phyloP scores from a whole-genome alignment of 116 monocot genomes.

The Trichopus zeylanicus region DNA sequence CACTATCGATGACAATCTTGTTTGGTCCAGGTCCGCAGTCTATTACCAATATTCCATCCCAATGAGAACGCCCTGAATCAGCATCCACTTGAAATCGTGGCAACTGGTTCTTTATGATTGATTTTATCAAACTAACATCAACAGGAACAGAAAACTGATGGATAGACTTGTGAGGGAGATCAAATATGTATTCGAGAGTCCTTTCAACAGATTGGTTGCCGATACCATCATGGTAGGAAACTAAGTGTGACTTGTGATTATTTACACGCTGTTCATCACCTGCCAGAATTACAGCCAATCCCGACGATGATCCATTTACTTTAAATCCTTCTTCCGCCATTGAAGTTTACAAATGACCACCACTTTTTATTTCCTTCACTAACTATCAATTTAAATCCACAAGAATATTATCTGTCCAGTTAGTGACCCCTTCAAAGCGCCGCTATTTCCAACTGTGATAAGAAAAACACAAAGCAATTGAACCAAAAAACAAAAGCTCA shows the following conservation, averaged over 20 bases:
- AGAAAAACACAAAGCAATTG: too few species aligned
- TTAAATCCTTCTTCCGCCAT: constrained; percentile 59
- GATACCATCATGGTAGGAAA: constrained; percentile 73
- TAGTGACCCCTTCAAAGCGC: neutral
- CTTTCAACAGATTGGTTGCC: constrained; percentile 54
- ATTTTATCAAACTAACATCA: constrained; percentile 38
- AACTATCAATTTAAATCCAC: neutral
- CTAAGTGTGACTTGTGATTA: constrained; percentile 52
- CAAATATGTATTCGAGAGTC: constrained; percentile 78
- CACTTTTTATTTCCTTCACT: neutral
- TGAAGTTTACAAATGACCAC: neutral
- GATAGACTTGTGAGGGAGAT: constrained; percentile 74
- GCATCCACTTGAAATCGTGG: constrained; percentile 10
- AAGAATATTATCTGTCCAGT: neutral
- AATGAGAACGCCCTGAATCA: neutral
- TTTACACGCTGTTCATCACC: constrained; percentile 26
- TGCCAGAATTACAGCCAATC: constrained; percentile 64
- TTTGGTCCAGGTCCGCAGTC: constrained; percentile 18
- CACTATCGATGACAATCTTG: constrained; percentile 39
- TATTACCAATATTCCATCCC: constrained; percentile 25
- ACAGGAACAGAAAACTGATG: constrained; percentile 15
- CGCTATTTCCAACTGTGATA: neutral
- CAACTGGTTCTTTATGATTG: constrained; percentile 27
- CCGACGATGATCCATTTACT: constrained; percentile 39
- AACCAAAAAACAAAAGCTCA: neutral